Base-by-base conservation (phyloP, 164 flowering plant genomes). In the Umbellularia californica region DNA sequence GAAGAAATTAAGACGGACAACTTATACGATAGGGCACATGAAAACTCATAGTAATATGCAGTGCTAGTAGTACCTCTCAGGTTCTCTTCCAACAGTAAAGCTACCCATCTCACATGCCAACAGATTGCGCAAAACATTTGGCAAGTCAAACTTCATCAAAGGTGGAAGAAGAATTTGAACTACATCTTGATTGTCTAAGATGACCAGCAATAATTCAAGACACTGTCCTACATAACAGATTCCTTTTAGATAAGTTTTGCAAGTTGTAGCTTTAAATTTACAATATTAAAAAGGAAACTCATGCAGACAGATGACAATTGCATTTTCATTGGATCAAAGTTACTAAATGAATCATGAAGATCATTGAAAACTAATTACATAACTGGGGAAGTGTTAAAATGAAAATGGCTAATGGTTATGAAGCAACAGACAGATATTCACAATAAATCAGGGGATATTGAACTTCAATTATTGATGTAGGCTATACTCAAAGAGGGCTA, bases 111-210 rank as follows among this genome's bases (percentile, higher is more conserved):
- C 99, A 75, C 78, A 81, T 73, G 83, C 77, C 80, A 96, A 78
- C 62, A 94, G 90, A 80, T 83, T 87, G 68, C 87, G 76, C 81
- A 96, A 77, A 27, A 89, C 74, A 77, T 66, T 83, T 41, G 91
- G 74, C 71, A 96, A 84, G 75, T 90, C 95, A 84, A 91, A 83
- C 65, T 85, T 85, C 85, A 91, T 82, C 81, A 96, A 58, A 52
- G 86, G 76, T 71, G 91, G 85, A 77, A 89, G 87, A 82, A 93
- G 89, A 80, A 75, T 20, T 69, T 72, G 70, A 58, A 58, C 74
- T 51, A 82, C 88, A 77, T 83, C 79, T 69, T 80, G 75, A 81
- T 85, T 82, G 70, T 91, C 93, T 68, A 88, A 50, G 62, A 91
- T 83, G 30, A 88, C 88, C 69, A 88, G 77, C 65, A 93, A 64